phyloP scores from a whole-genome alignment of 2,329 filamentous ascomycete genomes.

The Alternaria brassicicola region DNA sequence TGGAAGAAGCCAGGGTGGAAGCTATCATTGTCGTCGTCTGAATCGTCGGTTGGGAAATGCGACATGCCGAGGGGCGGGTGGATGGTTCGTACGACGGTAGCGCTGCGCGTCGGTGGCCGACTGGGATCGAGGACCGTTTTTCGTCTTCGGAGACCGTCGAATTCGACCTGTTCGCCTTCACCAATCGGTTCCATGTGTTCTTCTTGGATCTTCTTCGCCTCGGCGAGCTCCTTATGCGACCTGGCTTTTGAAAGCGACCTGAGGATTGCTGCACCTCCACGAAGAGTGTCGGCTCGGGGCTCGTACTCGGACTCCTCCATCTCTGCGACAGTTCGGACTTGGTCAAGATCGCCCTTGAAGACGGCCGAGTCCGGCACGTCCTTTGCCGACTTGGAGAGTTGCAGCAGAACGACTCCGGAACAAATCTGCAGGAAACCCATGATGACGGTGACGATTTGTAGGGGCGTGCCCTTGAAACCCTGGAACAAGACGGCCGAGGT shows the following conservation, averaged over 20 bases:
- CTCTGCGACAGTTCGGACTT: constrained; percentile 92
- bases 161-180: constrained; percentile 84
- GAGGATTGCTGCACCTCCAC: constrained; percentile 86
- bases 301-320: constrained; percentile 96
- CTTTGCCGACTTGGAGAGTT: constrained; percentile 97
- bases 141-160: constrained; percentile 85
- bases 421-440: constrained; percentile 95
- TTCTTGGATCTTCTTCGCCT: constrained; percentile 77
- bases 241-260: constrained; percentile 78
- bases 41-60: constrained; percentile 72
- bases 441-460: constrained; percentile 84
- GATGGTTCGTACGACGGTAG: constrained; percentile 55
- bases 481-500: constrained; percentile 91
- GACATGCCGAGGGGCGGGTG: constrained; percentile 90
- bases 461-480: constrained; percentile 86
- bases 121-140: constrained; percentile 61
- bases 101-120: constrained; percentile 32
- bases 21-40: constrained; percentile 43
- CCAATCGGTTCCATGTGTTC: constrained; percentile 80
- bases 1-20: constrained; percentile 59
- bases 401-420: constrained; percentile 85
- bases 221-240: constrained; percentile 78
- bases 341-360: constrained; percentile 90
- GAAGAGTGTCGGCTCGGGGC: constrained; percentile 94
- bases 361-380: constrained; percentile 93